These are phyloP conservation scores for Fusarium udum DNA, from an alignment of 2,329 filamentous ascomycete species.

Conservation along the genomic window DNA sequence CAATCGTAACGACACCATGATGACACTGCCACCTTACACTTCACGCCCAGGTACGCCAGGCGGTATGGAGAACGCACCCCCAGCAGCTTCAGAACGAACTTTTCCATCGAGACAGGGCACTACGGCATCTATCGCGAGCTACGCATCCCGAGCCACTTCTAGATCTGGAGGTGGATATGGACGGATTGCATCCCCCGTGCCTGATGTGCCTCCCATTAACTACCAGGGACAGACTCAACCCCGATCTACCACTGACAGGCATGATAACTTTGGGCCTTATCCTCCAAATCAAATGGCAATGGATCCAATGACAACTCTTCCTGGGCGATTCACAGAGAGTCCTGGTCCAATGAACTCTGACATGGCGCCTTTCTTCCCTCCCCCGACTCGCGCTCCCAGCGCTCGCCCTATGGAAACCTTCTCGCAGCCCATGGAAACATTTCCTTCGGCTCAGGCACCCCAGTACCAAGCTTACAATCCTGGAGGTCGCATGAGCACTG, in stretches of 20 bases:
- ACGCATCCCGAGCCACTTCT: conserved; percentile 72
- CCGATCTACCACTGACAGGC: conserved; percentile 51
- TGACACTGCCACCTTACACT: conserved; percentile 70
- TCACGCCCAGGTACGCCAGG: conserved; percentile 67
- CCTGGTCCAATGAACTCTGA: conserved; percentile 44
- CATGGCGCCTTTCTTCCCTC: conserved; percentile 47
- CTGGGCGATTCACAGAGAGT: conserved; percentile 44
- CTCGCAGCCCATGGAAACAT: conserved; percentile 30
- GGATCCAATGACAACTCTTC: conserved; percentile 10
- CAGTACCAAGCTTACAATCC: conserved; percentile 46
- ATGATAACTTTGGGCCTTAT: conserved; percentile 45
- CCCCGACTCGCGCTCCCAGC: conserved; percentile 47
- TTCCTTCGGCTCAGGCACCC: not conserved
- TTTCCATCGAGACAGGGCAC: conserved; percentile 61
- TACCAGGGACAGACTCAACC: conserved; percentile 42
- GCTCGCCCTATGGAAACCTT: conserved; percentile 47
- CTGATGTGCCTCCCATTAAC: conserved; percentile 46
- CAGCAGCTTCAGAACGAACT: conserved; percentile 63
- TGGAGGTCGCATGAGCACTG: conserved; percentile 47
- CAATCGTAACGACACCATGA: conserved; percentile 67
- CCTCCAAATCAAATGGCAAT: conserved; percentile 27
- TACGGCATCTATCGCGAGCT: conserved; percentile 66
- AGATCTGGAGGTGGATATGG: conserved; percentile 62
- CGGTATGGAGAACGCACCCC: conserved; percentile 61
- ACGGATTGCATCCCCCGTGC: conserved; percentile 50